phyloP scores from a whole-genome alignment of 2,329 filamentous ascomycete species.

The Fusarium sp. region DNA sequence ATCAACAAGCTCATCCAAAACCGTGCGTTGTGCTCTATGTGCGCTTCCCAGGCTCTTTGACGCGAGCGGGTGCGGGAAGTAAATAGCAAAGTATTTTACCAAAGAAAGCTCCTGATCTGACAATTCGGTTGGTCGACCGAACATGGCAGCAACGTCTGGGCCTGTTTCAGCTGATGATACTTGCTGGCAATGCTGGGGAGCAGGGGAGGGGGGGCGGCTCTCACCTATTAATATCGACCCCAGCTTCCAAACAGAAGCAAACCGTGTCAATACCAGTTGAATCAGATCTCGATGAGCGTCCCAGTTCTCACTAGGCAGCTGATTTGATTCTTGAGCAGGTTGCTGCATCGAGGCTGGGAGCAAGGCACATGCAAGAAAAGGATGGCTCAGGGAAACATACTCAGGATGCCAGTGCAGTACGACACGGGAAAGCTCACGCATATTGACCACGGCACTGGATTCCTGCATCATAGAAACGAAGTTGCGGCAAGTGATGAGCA shows the following conservation, averaged over 20 bases:
- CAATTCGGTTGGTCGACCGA: no score
- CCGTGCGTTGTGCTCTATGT: no score
- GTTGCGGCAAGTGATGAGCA: neutral
- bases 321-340: no score
- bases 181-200: neutral
- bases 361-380: conserved; percentile 2
- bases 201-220: neutral
- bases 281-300: no score
- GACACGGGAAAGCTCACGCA: neutral
- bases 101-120: no score
- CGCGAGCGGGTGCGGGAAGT: no score
- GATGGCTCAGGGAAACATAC: conserved; percentile 1
- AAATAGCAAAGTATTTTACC: no score
- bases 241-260: neutral
- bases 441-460: neutral
- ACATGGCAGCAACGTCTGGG: neutral
- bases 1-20: no score
- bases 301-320: no score
- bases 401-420: conserved; percentile 3
- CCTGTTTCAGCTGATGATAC: neutral
- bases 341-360: neutral
- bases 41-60: no score
- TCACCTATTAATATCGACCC: neutral
- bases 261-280: no score
- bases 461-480: neutral